Base-by-base conservation (phyloP, 106 monocot species). In the Dioscorea alata region DNA sequence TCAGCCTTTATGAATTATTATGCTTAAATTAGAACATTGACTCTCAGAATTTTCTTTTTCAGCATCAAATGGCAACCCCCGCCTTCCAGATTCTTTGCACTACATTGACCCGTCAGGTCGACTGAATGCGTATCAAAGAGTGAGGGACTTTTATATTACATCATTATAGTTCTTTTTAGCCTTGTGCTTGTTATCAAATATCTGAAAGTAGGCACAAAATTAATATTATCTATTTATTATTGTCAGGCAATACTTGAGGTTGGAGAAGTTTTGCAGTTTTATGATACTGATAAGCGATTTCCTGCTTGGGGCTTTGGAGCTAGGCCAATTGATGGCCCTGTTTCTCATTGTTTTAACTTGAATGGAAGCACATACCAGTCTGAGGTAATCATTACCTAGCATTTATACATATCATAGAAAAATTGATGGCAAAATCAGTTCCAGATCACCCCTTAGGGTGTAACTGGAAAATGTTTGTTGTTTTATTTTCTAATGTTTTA, bases 1-100 rank as follows among this genome's bases (percentile, higher is more conserved):
- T 54, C 54, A 54, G 9, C 2, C 54, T 54, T 50, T 66, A 48
- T 66, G 15, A 49, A 66, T 48, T 42, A 49, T 49, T 49, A 23
- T 59, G 33, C 14, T 64, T 32, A 18, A 4, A 64, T 64, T 33
- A 14, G 5, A 19, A 64, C 33, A 13, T 6, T 32, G 33, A 64
- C 16, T 34, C 15, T 2, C 1, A 64, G 4, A 24, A 50, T 69
- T 25, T 67, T 79, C 12, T 48, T 76, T 66, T 54, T 8, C 79
- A 96, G 95, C 95, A 74, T 96, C 95, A 61, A 96, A 96, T 91
- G 95, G 95, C 74, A 96, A 96, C 76, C 86, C 91, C 24, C 91
- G 95, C 14, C 84, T 96, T 28, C 91, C 91, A 24, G 95, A 96
- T 80, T 96, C 95, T 59, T 88, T 96, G 79, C 95, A 96, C 66